Conservation (phyloP, 2,329 filamentous ascomycete genomes). For the Beauveria brongniartii region DNA sequence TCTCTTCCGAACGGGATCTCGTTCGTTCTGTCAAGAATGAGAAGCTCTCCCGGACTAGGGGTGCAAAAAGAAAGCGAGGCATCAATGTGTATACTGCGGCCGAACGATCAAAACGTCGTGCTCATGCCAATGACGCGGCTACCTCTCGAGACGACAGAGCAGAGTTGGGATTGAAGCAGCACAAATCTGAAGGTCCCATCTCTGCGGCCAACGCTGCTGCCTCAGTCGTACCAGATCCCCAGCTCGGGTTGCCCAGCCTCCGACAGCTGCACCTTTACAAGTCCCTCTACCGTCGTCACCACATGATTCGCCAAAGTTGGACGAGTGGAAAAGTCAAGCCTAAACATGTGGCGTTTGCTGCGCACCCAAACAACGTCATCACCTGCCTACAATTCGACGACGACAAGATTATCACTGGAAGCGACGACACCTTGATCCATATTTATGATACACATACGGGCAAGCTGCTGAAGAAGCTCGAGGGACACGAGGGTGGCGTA, state of each 20-base stretch:
- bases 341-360: conserved; percentile 89
- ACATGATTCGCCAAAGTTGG: conserved; percentile 87
- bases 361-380: conserved; percentile 91
- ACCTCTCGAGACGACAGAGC: conserved; percentile 33
- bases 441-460: conserved; percentile 97
- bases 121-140: conserved; percentile 39
- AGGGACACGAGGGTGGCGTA: conserved; percentile 92
- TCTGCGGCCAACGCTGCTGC: conserved; percentile 82
- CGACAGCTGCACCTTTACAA: conserved; percentile 89
- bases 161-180: conserved; percentile 34
- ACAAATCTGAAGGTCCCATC: conserved; percentile 71
- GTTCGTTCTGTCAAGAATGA: conserved; percentile 35
- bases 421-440: conserved; percentile 95
- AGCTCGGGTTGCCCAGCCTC: conserved; percentile 69
- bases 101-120: conserved; percentile 47
- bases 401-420: conserved; percentile 95
- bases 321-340: conserved; percentile 80
- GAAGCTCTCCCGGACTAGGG: conserved; percentile 34
- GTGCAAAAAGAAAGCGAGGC: conserved; percentile 49
- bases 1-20: conserved; percentile 45
- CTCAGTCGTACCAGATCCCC: conserved; percentile 70
- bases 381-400: conserved; percentile 97
- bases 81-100: conserved; percentile 35
- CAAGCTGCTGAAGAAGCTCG: conserved; percentile 70
- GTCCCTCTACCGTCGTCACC: conserved; percentile 86